Base-by-base conservation (phyloP, 768 basidiomycete genomes). In the Kockovaella imperatae region DNA sequence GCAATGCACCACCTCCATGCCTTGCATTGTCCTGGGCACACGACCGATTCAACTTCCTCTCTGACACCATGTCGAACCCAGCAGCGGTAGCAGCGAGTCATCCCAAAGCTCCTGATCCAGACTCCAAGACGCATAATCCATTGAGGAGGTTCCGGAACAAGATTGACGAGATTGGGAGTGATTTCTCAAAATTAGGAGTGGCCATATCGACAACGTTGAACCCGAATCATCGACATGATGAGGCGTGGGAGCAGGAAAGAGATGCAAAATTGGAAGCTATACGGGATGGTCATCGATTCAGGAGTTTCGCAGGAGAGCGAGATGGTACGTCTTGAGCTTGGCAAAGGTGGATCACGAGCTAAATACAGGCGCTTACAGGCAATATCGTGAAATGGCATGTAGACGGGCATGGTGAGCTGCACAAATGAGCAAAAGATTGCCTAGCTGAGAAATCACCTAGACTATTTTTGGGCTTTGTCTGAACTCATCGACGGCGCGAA, bases 401-500 rank as follows among this genome's bases (percentile, higher is more conserved):
- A 39, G 91, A 93, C 59, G 93, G 93, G 0, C 87, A 95, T 49
- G 67, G 65, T 64, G 23, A 47, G 62, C 23, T 43, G 25, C 24
- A 14, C 11, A 20, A 39, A 38, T 23, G 14, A 24, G 14, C n/a
- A 32, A 20, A 5, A 8, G 38, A 14, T 13, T 10, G 3, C 35
- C n/a, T 21, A 43, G 49, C 35, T 18, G 6, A 14, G 6, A 17
- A 50, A 30, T 13, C 34, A 23, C 23, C 3, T 28, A 62, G 91
- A 97, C 73, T 97, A 93, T 69, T 86, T 96, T 78, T 96, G 84
- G 79, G 91, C 93, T 0, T 67, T 95, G 29, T 87, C 87, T 1
- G 88, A 93, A 72, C 76, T 91, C 72, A 76, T 96, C n/a, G 75
- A 75, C 32, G 36, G 56, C 10, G 73, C 75, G 2, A 78, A 77